phyloP scores from a whole-genome alignment of 2,329 filamentous ascomycete species.

The Rasamsonia emersonii region DNA sequence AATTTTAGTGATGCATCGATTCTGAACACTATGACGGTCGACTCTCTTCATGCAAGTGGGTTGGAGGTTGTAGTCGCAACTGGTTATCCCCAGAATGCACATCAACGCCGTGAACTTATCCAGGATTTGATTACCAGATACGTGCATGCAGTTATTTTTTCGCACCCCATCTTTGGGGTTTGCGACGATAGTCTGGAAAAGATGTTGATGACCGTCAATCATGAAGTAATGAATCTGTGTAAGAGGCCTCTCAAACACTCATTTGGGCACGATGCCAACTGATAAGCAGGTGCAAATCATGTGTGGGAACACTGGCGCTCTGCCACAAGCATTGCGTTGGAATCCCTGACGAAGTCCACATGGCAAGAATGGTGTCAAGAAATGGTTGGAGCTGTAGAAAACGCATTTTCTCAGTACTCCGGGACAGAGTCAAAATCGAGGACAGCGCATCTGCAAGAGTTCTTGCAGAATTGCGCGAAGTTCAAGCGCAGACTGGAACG shows the following conservation, averaged over 20 bases:
- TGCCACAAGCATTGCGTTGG: conserved; percentile 11
- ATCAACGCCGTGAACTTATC: conserved; percentile 1
- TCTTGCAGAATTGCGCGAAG: conserved; percentile 9
- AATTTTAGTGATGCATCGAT: conserved; percentile 6
- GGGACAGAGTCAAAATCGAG: not conserved
- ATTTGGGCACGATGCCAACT: not conserved
- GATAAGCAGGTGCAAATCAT: conserved; percentile 6
- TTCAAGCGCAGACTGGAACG: conserved; percentile 15
- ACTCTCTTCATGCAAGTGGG: not conserved
- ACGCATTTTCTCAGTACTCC: conserved; percentile 4
- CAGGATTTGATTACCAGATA: not conserved
- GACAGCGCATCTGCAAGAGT: conserved; percentile 1
- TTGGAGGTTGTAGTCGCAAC: not conserved
- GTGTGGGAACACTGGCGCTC: conserved; percentile 13
- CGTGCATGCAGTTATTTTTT: not conserved
- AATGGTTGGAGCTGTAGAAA: too few species aligned
- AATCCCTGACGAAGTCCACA: not conserved
- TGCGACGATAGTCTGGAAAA: not conserved
- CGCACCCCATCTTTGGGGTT: not conserved
- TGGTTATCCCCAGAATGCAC: not conserved
- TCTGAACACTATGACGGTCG: not conserved
- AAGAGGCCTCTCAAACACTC: conserved; percentile 1
- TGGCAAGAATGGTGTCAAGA: not conserved
- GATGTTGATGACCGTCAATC: too few species aligned
- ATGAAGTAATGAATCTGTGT: conserved; percentile 6